Evolutionary conservation across 208 protist species (phyloP), one percentile per base, ranked within the genome.

Genomic region (Trypanosomatidae sp.): DNA sequence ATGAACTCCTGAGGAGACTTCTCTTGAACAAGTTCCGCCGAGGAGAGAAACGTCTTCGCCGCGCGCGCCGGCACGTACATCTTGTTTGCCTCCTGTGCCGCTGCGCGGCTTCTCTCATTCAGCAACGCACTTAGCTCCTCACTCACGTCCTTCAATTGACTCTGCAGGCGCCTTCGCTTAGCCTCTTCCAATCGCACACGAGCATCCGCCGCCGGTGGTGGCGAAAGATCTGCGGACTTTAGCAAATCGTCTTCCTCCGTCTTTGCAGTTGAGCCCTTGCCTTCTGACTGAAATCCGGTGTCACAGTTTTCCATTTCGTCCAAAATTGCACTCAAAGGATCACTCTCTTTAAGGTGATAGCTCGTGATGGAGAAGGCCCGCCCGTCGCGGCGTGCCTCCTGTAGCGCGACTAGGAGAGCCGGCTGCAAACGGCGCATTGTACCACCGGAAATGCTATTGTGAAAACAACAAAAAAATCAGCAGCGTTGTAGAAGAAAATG

Each of bases 1-100:
- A 85, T 66, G 69, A 96, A 93, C 62, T 92, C 80, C 73, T 96
- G 92, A 25, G 88, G 92, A 6, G 87, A 82, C 59, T 88, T 88
- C 49, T 93, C 90, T 41, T 88, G 81, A 36, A 92, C 84, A 5
- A 92, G 71, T 64, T 95, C 91, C 6, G 83, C 79, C 13, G 83
- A 85, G 9, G 88, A 91, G 13, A 91, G 67, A 72, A 84, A 90
- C 25, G 80, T 73, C 62, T 77, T 84, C 1, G 83, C 87, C 62
- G 91, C 71, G 30, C 69, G 71, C 41, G 87, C 77, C 53, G 80
- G 88, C 28, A 84, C 71, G 71, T 87, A 91, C 17, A 36, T 62
- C 12, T 73, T 62, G 28, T 70, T 80, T 41, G 80, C 58, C 8
- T 67, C 52, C 9, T 65, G 66, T 33, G 69, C 75, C 15, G 55